Evolutionary conservation across 2,329 filamentous ascomycete genomes (phyloP).

Genomic region (Gliomastix tumulicola): DNA sequence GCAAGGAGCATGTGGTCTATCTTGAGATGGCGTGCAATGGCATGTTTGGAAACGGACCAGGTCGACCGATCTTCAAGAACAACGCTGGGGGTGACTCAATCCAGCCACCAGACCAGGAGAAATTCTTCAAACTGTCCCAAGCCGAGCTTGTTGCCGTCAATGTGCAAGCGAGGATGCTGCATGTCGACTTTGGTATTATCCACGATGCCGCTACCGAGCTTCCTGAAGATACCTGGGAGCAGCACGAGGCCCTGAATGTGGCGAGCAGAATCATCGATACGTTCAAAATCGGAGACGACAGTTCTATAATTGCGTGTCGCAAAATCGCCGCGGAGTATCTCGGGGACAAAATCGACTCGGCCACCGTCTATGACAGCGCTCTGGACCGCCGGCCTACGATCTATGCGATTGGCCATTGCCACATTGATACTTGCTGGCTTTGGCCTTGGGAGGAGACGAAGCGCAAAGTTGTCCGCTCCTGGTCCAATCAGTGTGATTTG

Average conservation of each 20-base stretch:
- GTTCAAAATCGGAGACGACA: conserved; percentile 74
- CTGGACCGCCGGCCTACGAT: conserved; percentile 73
- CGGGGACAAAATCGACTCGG: conserved; percentile 72
- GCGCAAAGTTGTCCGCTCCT: conserved; percentile 89
- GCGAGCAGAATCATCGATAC: conserved; percentile 84
- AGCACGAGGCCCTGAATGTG: conserved; percentile 76
- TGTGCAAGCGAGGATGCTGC: conserved; percentile 72
- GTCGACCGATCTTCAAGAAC: conserved; percentile 59
- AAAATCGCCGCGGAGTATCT: conserved; percentile 79
- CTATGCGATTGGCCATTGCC: conserved; percentile 88
- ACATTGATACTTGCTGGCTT: conserved; percentile 97
- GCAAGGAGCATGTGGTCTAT: conserved; percentile 82
- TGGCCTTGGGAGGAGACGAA: conserved; percentile 99
- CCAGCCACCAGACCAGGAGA: conserved; percentile 81
- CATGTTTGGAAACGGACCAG: conserved; percentile 91
- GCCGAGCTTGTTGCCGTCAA: conserved; percentile 90
- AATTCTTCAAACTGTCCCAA: conserved; percentile 65
- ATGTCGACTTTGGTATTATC: conserved; percentile 94
- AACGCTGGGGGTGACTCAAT: too few relatives aligned
- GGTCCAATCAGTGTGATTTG: conserved; percentile 93
- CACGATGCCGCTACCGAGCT: conserved; percentile 89
- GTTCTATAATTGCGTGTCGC: conserved; percentile 71
- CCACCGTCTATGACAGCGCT: conserved; percentile 73
- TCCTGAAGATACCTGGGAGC: conserved; percentile 78
- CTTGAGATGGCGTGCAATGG: conserved; percentile 98